Evolutionary conservation across 768 basidiomycete genomes (phyloP).

Genomic region (Strobilomyces dryophilus): DNA sequence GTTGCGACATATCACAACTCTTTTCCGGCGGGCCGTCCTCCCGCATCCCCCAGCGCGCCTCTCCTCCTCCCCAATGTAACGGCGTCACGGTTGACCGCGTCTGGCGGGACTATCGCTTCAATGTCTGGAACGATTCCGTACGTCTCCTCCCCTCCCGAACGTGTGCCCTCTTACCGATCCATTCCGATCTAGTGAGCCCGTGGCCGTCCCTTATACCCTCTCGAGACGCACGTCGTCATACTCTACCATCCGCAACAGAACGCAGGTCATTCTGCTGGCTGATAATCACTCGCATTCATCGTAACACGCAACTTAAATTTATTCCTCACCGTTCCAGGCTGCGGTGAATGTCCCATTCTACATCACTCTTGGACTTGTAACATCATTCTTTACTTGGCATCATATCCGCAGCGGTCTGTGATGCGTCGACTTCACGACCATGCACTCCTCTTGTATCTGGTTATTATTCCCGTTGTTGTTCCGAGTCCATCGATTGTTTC

Average conservation of each 20-base stretch:
- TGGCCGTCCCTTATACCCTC: conserved; percentile 22
- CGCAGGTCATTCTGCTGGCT: conserved; percentile 27
- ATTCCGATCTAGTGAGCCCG: conserved; percentile 18
- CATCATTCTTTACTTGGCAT: conserved; percentile 20
- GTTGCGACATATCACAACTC: conserved; percentile 57
- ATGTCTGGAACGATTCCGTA: conserved; percentile 54
- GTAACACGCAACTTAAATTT: conserved; percentile 31
- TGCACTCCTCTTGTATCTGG: conserved; percentile 12
- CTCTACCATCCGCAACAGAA: conserved; percentile 27
- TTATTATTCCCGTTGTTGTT: conserved; percentile 14
- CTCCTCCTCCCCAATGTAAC: conserved; percentile 36
- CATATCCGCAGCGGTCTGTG: conserved; percentile 10
- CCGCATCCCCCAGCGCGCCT: conserved; percentile 31
- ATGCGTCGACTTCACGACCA: conserved; percentile 3
- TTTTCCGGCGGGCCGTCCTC: conserved; percentile 40
- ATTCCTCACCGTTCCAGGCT: conserved; percentile 18
- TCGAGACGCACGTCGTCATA: conserved; percentile 20
- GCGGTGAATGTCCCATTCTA: conserved; percentile 7
- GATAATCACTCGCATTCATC: conserved; percentile 25
- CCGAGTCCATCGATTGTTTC: conserved; percentile 4
- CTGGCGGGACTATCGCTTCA: conserved; percentile 65
- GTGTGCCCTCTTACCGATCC: conserved; percentile 3
- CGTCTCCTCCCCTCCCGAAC: background rate
- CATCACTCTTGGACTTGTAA: conserved; percentile 28
- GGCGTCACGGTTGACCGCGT: conserved; percentile 63